Conservation (phyloP, 345 rosid genomes). For the Arabis hirsuta region DNA sequence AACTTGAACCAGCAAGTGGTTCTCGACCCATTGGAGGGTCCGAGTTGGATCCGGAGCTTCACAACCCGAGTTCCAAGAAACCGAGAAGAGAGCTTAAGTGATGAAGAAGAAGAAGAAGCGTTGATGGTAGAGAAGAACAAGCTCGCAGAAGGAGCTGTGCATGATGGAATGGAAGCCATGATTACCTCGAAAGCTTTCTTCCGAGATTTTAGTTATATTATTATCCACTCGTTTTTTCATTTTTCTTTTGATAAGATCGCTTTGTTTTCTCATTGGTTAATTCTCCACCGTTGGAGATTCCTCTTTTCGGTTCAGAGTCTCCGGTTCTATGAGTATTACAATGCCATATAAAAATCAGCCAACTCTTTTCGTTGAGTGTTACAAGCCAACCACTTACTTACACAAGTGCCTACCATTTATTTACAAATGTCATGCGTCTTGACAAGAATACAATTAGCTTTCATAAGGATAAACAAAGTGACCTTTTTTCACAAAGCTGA, state of each 20-base stretch:
- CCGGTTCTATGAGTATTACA: neutral
- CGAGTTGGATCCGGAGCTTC: constrained; percentile 46
- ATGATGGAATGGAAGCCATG: constrained; percentile 58
- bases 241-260: constrained; percentile 23
- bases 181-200: constrained; percentile 19
- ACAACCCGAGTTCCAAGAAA: constrained; percentile 58
- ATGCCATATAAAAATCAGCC: neutral
- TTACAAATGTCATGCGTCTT: constrained; percentile 6
- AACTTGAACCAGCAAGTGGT: constrained; percentile 83
- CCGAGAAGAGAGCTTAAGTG: constrained; percentile 48
- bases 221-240: constrained; percentile 37
- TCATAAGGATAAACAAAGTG: constrained; percentile 4
- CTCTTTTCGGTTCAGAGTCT: neutral
- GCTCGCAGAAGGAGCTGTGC: constrained; percentile 42
- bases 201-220: constrained; percentile 10
- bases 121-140: constrained; percentile 33
- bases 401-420: constrained; percentile 23
- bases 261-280: constrained; percentile 34
- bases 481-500: neutral
- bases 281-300: constrained; percentile 38
- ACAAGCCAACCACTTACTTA: constrained; percentile 22
- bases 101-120: constrained; percentile 35
- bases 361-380: constrained; percentile 7
- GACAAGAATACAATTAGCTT: neutral
- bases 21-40: constrained; percentile 79